Base-by-base conservation (phyloP, 2,329 filamentous ascomycete species). In the Curvularia verruculosa region DNA sequence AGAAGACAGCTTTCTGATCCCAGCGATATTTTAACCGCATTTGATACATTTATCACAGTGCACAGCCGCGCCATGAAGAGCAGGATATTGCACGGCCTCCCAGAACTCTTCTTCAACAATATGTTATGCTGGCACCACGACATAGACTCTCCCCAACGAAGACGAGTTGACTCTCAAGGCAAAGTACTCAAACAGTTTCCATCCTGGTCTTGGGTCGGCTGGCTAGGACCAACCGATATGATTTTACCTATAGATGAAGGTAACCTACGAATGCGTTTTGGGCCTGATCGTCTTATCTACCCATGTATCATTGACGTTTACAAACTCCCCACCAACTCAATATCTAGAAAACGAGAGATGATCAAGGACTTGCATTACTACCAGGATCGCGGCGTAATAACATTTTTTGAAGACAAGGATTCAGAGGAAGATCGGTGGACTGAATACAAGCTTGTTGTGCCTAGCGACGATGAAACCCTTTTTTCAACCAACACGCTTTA, bases 111-210 rank as follows among this genome's bases (percentile, higher is more conserved):
- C 29, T 43, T 52, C 1, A 29, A 43, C 5, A 26, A 13, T 3
- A 44, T 44, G 28, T 40, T 52, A 6, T 36, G 49, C 29, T 52
- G 49, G 49, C 39, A 44, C 1, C 40, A 44, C 19, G 49, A 31
- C 8, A 15, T 13, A 9, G 7, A 12, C 15, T 12, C 4, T 1
- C 13, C n/a, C 3, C 37, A 44, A 1, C 9, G 24, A 26, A 52
- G 49, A 7, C 39, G 49, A 19, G 21, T 3, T 0, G 40, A 36
- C 24, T 9, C 1, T 18, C 4, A 46, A 15, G 28, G 43, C 28
- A 46, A 46, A 0, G 13, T 46, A 13, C 9, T 21, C 9, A 23
- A 46, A 4, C 43, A 46, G 1, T 46, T 46, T 15, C 43, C 43
- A 12, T 46, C 43, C 1, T 46, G 43, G 43, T 46, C 43, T 13